A percentile compares a stretch with the other conserved stretches of the same genome.
phyloP scores from a whole-genome alignment of 352 stramenopile species.

The Pythium biforme region DNA sequence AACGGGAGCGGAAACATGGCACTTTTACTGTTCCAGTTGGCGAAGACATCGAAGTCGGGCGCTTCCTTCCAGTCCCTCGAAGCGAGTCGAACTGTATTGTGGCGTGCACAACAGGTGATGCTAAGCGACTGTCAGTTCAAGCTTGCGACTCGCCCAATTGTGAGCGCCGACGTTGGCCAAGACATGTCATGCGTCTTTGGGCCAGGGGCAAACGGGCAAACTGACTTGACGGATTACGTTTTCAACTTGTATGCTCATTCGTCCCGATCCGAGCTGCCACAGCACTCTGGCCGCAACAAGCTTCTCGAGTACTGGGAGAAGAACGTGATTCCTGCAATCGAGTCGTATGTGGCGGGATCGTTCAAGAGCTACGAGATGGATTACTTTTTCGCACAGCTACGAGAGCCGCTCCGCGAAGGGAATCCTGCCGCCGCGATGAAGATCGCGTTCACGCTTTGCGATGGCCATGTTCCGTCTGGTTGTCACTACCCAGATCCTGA shows the following conservation, averaged over 20 bases:
- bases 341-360: conserved; percentile 75
- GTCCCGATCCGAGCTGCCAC: conserved; percentile 53
- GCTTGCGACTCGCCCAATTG: conserved; percentile 45
- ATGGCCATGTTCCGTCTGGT: conserved; percentile 73
- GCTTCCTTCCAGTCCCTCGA: conserved; percentile 34
- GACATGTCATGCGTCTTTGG: conserved; percentile 38
- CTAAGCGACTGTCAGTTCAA: conserved; percentile 41
- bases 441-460: conserved; percentile 78
- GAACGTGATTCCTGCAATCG: conserved; percentile 81
- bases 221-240: conserved; percentile 46
- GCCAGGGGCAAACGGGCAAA: conserved; percentile 22
- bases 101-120: conserved; percentile 49
- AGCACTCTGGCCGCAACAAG: conserved; percentile 76
- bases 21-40: conserved; percentile 57
- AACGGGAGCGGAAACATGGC: conserved; percentile 67
- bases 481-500: conserved; percentile 79
- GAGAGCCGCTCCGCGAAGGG: conserved; percentile 71
- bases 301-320: conserved; percentile 84
- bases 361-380: conserved; percentile 89
- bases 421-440: conserved; percentile 73
- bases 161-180: conserved; percentile 28
- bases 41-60: conserved; percentile 49
- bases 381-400: conserved; percentile 82
- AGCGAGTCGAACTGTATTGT: conserved; percentile 16
- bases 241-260: conserved; percentile 77